A percentile compares a stretch with the other conserved stretches of the same genome.
phyloP scores from a whole-genome alignment of 2,329 filamentous ascomycete species.

The Ascocoryne sarcoides region DNA sequence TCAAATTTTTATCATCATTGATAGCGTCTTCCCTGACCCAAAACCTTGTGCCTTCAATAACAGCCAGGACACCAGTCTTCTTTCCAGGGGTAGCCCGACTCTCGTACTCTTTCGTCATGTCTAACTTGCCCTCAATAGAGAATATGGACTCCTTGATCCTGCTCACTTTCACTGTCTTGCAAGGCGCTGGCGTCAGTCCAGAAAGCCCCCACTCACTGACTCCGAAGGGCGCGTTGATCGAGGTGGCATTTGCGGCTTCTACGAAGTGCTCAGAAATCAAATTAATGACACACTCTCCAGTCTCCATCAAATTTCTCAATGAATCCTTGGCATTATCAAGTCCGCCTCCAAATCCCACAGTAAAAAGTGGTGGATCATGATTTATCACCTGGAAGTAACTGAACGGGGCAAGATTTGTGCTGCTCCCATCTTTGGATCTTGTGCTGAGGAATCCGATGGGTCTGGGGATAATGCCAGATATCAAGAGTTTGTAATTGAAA shows the following conservation, averaged over 20 bases:
- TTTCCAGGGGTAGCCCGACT: constrained; percentile 60
- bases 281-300: constrained; percentile 73
- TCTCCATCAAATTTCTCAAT: constrained; percentile 62
- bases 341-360: constrained; percentile 42
- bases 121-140: constrained; percentile 69
- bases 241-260: constrained; percentile 79
- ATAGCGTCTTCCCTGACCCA: constrained; percentile 87
- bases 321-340: constrained; percentile 62
- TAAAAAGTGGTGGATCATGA: constrained; percentile 81
- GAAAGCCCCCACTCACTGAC: constrained; percentile 71
- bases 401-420: constrained; percentile 77
- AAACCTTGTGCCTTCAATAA: constrained; percentile 78
- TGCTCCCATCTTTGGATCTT: constrained; percentile 47
- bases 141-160: constrained; percentile 79
- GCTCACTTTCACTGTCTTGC: constrained; percentile 58
- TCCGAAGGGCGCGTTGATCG: constrained; percentile 69
- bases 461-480: constrained; percentile 72
- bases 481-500: constrained; percentile 88
- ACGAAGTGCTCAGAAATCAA: constrained; percentile 77
- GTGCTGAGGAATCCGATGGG: constrained; percentile 63
- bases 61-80: constrained; percentile 64
- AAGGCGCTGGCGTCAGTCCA: constrained; percentile 62
- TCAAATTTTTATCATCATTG: constrained; percentile 62
- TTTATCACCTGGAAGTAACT: constrained; percentile 77
- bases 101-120: constrained; percentile 70